These are phyloP conservation scores for Pseudogymnoascus sp. DNA, from an alignment of 2,329 filamentous ascomycete species.

Conservation along the genomic window DNA sequence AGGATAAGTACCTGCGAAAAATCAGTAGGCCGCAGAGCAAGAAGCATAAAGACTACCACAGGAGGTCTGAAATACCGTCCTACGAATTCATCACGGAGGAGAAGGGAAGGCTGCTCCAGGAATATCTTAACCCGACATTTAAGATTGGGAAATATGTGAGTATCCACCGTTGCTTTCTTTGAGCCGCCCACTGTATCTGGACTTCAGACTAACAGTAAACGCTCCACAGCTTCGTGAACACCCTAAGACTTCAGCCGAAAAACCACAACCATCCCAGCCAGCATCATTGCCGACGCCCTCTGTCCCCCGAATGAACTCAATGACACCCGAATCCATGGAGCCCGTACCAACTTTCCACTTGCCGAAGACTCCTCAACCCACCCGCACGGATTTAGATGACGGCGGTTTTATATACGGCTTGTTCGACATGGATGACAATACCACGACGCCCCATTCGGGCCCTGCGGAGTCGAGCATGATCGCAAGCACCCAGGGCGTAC, in stretches of 20 bases:
- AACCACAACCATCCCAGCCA: not conserved
- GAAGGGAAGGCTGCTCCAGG: not conserved
- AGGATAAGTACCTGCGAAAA: not conserved
- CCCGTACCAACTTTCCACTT: not conserved
- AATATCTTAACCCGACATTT: not conserved
- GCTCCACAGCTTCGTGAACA: not conserved
- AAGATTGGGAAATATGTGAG: not conserved
- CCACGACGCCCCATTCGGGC: not conserved
- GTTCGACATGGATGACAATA: not conserved
- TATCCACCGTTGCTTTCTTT: not conserved
- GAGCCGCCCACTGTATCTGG: not conserved
- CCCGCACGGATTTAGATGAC: too few species aligned
- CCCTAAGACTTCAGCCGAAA: not conserved
- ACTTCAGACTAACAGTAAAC: not conserved
- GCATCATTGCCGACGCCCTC: not conserved
- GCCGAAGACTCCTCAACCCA: not conserved
- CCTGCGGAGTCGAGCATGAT: not conserved
- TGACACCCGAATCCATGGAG: not conserved
- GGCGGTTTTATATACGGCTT: not conserved
- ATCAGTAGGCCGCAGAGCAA: not conserved
- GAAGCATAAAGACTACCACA: not conserved
- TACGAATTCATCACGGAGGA: not conserved
- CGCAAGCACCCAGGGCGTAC: not conserved
- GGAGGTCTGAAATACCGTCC: not conserved
- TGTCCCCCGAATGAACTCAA: not conserved